These are phyloP conservation scores for Venturia nashicola DNA, from an alignment of 2,329 filamentous ascomycete genomes.

Conservation along the genomic window DNA sequence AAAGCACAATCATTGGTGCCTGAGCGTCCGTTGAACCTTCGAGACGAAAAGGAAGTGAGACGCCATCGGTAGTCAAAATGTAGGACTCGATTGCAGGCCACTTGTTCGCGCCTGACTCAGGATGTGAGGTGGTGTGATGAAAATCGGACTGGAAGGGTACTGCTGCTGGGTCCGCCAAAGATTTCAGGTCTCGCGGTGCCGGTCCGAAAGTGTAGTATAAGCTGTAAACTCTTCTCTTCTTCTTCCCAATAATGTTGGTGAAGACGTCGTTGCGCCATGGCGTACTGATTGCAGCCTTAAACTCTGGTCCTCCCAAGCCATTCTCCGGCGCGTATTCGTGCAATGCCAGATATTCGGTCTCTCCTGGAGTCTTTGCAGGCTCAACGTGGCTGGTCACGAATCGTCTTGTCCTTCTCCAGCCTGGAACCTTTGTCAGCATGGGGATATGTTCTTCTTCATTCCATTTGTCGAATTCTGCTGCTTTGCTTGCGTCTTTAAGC, in stretches of 20 bases:
- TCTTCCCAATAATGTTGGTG: constrained; percentile 43
- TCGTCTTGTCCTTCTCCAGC: constrained; percentile 63
- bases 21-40: constrained; percentile 56
- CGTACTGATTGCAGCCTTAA: constrained; percentile 45
- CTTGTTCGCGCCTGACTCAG: constrained; percentile 32
- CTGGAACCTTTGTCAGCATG: constrained; percentile 60
- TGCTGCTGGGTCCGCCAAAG: constrained; percentile 37
- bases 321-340: constrained; percentile 62
- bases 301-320: constrained; percentile 52
- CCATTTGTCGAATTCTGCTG: constrained; percentile 53
- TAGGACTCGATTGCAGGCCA: constrained; percentile 51
- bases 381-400: constrained; percentile 57
- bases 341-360: constrained; percentile 50
- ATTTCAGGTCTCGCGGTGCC: constrained; percentile 54
- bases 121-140: constrained; percentile 29
- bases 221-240: constrained; percentile 49
- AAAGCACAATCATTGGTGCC: constrained; percentile 62
- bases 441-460: constrained; percentile 62
- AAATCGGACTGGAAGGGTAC: constrained; percentile 26
- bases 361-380: constrained; percentile 30
- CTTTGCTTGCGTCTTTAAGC: constrained; percentile 40
- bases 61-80: constrained; percentile 55
- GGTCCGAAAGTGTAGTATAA: constrained; percentile 74
- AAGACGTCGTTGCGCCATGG: constrained; percentile 49
- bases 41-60: constrained; percentile 59